Evolutionary conservation across 2,329 filamentous ascomycete species (phyloP), one percentile per base, ranked within the genome.

Genomic region (Microsporum ferrugineum): DNA sequence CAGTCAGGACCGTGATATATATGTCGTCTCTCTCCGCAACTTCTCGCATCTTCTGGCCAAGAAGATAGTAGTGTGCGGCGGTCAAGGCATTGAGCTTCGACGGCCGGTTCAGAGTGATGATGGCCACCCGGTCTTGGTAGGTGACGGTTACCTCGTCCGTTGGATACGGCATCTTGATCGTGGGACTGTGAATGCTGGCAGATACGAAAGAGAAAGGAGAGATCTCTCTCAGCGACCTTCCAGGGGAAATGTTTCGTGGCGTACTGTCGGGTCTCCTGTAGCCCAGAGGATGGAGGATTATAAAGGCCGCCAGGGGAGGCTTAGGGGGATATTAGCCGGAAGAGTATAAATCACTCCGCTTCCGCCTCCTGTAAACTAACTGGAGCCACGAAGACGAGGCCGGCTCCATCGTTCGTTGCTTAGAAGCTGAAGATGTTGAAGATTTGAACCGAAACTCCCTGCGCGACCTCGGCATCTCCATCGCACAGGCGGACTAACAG

Each of bases 61-160:
- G 81, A 34, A 85, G 81, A 73, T 88, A 95, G 79, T 96, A 97
- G 58, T 86, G 81, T 63, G 82, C 77, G 68, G 82, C 80, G 63
- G 78, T 82, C 58, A 96, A 77, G 36, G 92, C 90, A 73, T 95
- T 95, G 73, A 97, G 88, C 77, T 96, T 96, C 71, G 85, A 83
- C 60, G 86, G 83, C 58, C 89, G 87, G 75, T 91, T 87, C 71
- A 99, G 86, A 17, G 89, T 96, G 73, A 99, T 86, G 71, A 91
- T 84, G 69, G 92, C 89, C 65, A 91, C 77, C 63, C 85, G 85
- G 72, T 83, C 87, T 68, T 80, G 78, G 73, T 85, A 88, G 63
- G 84, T 80, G 68, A 88, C 70, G 55, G 79, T 80, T 63, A 87
- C 78, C 58, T 75, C 72, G 64, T 82, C 27, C 27, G 23, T 33